phyloP scores from a whole-genome alignment of 2,329 filamentous ascomycete species.

The Clonostachys rhizophaga region DNA sequence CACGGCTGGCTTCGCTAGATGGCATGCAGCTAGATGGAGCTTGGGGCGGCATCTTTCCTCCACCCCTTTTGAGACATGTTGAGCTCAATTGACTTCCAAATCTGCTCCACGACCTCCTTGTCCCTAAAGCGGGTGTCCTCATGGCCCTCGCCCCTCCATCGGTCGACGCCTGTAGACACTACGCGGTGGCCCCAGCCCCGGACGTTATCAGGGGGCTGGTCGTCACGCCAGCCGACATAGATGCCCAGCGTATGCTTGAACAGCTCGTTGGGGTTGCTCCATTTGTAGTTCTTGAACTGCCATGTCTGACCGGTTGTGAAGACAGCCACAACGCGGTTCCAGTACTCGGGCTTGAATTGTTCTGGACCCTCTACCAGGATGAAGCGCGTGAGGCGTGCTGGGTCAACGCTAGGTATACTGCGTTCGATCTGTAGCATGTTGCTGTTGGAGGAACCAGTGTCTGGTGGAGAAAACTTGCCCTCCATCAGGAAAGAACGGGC shows the following conservation, averaged over 20 bases:
- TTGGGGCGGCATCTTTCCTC: slow-evolving; percentile 65
- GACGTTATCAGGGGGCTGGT: slow-evolving; percentile 72
- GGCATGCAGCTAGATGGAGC: slow-evolving; percentile 33
- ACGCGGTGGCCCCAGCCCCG: slow-evolving; percentile 84
- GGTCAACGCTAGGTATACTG: slow-evolving; percentile 65
- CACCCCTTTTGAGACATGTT: slow-evolving; percentile 85
- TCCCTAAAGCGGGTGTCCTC: slow-evolving; percentile 72
- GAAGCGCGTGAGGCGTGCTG: slow-evolving; percentile 76
- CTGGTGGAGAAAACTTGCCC: slow-evolving; percentile 75
- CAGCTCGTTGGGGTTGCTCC: slow-evolving; percentile 81
- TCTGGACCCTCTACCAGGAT: slow-evolving; percentile 91
- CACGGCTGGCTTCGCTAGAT: not conserved
- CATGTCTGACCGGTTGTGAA: slow-evolving; percentile 97
- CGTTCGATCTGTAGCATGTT: slow-evolving; percentile 87
- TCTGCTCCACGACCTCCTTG: slow-evolving; percentile 84
- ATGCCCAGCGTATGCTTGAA: slow-evolving; percentile 86
- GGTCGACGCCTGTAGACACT: slow-evolving; percentile 73
- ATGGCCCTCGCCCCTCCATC: slow-evolving; percentile 60
- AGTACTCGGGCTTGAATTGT: slow-evolving; percentile 97
- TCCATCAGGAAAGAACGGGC: slow-evolving; percentile 90
- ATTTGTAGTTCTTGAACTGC: slow-evolving; percentile 99
- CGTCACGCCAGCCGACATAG: slow-evolving; percentile 87
- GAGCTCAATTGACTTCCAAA: slow-evolving; percentile 86
- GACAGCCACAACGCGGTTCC: slow-evolving; percentile 89
- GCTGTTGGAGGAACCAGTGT: slow-evolving; percentile 61